Evolutionary conservation across 495 filamentous ascomycete species (phyloP), one percentile per base, ranked within the genome.

Genomic region (Hypoxylon trugodes): DNA sequence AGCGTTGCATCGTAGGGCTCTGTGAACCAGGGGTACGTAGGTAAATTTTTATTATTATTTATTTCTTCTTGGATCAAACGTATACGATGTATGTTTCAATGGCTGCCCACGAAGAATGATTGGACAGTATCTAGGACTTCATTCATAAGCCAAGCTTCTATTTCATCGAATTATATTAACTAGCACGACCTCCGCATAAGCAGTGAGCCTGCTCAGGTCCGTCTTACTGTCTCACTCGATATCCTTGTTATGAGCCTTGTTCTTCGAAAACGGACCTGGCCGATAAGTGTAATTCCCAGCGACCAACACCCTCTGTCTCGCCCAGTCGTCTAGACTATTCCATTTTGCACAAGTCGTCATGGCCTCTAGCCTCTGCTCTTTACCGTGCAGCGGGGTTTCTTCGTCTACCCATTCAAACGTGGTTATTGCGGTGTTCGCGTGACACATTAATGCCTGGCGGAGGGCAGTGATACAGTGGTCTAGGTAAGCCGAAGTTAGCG

Each of bases 391-490:
- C 8, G 26, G 21, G 5, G 26, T 61, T 1, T 61, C 47, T 32
- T 57, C 61, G 12, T 59, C 52, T 7, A 54, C 61, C 53, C 61
- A 65, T 18, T 65, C 52, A 15, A 58, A 57, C 2, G 54, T 61
- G 0, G 52, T 49, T 30, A 71, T 26, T 1, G 61, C 55, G 16
- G 70, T 61, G 38, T 74, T 71, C 12, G 64, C 70, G 15, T 73
- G 69, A 48, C 72, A 73, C 64, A 71, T 74, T 3, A 71, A 33
- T 9, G 61, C 51, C 50, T 70, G 53, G 7, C 69, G 66, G 25
- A 74, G 53, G 25, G 30, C 58, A 24, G 70, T 62, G 57, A 74
- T 61, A 45, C 72, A 73, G 49, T 74, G 70, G 15, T 71, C 71
- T 74, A n/a, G n/a, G n/a, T n/a, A 4, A 15, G 8, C 26, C 26